Percentiles rank a stretch among this genome's conserved stretches.
phyloP scores from a whole-genome alignment of 495 filamentous ascomycete species.

The Daldinia caldariorum region DNA sequence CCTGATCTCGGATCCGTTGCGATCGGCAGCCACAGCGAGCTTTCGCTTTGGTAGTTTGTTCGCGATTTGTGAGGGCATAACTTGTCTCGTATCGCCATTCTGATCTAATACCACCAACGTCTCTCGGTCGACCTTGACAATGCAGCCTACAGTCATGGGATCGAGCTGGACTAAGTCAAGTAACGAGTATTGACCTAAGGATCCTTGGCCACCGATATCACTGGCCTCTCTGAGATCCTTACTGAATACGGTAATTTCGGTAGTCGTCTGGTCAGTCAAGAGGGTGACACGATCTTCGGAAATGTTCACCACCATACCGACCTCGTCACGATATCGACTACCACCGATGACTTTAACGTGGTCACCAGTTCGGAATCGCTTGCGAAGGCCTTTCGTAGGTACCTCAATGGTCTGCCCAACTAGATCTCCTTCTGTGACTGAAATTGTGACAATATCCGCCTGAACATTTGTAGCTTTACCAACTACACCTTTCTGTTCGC shows the following conservation, averaged over 20 bases:
- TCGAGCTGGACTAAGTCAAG: conserved; percentile 96
- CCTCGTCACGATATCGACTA: conserved; percentile 89
- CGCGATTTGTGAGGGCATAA: conserved; percentile 90
- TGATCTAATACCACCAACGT: conserved; percentile 90
- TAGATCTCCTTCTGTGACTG: conserved; percentile 84
- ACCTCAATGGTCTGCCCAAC: conserved; percentile 88
- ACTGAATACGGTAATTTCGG: conserved; percentile 97
- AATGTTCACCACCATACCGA: conserved; percentile 96
- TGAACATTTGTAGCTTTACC: conserved; percentile 89
- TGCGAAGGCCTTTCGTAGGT: conserved; percentile 90
- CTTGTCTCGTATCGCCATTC: conserved; percentile 79
- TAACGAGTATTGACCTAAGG: conserved; percentile 85
- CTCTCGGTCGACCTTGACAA: conserved; percentile 95
- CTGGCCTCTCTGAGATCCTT: conserved; percentile 93
- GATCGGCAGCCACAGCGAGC: conserved; percentile 88
- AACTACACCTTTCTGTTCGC: conserved; percentile 90
- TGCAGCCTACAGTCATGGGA: conserved; percentile 86
- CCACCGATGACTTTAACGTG: conserved; percentile 99
- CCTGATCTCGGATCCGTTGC: conserved; percentile 91
- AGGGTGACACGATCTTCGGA: conserved; percentile 90
- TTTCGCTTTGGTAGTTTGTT: conserved; percentile 83
- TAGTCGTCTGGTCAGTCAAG: conserved; percentile 86
- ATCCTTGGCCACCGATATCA: conserved; percentile 83
- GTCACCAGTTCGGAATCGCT: conserved; percentile 91
- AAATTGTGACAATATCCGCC: conserved; percentile 88